Evolutionary conservation across 2,329 filamentous ascomycete genomes (phyloP).

Genomic region (Talaromyces sp.): DNA sequence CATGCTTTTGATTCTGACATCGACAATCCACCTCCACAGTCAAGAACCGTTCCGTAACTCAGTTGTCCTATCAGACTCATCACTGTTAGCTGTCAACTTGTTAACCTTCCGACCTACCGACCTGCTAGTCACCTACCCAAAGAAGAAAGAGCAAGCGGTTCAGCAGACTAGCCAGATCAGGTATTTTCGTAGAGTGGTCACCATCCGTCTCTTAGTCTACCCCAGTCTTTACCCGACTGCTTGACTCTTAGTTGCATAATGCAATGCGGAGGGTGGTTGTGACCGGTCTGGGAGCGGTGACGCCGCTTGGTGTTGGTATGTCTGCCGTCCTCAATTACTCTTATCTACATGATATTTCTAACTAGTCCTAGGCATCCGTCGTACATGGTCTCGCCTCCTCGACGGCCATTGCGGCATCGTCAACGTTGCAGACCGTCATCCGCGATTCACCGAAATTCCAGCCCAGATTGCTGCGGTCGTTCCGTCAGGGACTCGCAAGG

Average conservation of each 20-base stretch:
- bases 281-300: slow-evolving; percentile 75
- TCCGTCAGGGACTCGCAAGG: slow-evolving; percentile 50
- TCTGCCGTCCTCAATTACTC: slow-evolving; percentile 10
- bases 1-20: background rate
- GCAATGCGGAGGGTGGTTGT: slow-evolving; percentile 65
- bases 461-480: slow-evolving; percentile 82
- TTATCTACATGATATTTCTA: background rate
- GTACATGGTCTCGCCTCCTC: slow-evolving; percentile 75
- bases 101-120: background rate
- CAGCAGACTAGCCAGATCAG: background rate
- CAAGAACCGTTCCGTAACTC: background rate
- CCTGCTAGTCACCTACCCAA: background rate
- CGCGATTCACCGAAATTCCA: slow-evolving; percentile 66
- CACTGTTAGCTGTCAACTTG: background rate
- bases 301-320: slow-evolving; percentile 72
- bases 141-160: slow-evolving; percentile 6
- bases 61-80: background rate
- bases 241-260: slow-evolving; percentile 15
- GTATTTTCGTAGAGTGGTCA: background rate
- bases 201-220: background rate
- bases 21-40: background rate
- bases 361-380: slow-evolving; percentile 53
- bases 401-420: slow-evolving; percentile 74
- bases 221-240: background rate
- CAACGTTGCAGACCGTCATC: slow-evolving; percentile 60